These are phyloP conservation scores for Umbelopsis sp. DNA, from an alignment of 192 early-diverging fungal species.

Conservation along the genomic window DNA sequence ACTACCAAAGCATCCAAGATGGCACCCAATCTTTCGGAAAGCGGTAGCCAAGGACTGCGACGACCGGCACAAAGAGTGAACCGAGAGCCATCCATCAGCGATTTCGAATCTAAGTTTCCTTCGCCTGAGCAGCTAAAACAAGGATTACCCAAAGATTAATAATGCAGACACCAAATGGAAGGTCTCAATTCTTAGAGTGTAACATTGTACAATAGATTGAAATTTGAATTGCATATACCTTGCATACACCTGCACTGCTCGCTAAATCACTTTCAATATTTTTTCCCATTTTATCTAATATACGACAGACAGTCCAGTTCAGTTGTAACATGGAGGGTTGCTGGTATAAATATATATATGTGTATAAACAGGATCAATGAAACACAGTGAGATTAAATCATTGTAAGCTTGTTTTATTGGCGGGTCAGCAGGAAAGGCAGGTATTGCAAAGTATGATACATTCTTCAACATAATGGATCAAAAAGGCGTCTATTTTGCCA, in stretches of 20 bases:
- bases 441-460: no score
- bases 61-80: not conserved
- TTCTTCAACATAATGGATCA: no score
- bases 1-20: not conserved
- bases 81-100: constrained; percentile 12
- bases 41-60: not conserved
- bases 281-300: not conserved
- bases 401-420: no score
- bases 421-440: no score
- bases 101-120: constrained; percentile 37
- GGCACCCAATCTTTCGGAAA: not conserved
- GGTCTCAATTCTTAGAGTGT: not conserved
- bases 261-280: no score
- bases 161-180: not conserved
- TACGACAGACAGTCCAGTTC: not conserved
- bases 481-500: no score
- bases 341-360: no score
- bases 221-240: not conserved
- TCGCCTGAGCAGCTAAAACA: constrained; percentile 23
- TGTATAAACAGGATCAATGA: no score
- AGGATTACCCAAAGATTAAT: constrained; percentile 5
- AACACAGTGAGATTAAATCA: no score
- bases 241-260: not conserved
- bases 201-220: not conserved
- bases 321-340: not conserved